A percentile compares a stretch with the other conserved stretches of the same genome.
These are phyloP conservation scores for Coemansia sp. DNA, from an alignment of 192 early-diverging fungal species.

Conservation along the genomic window DNA sequence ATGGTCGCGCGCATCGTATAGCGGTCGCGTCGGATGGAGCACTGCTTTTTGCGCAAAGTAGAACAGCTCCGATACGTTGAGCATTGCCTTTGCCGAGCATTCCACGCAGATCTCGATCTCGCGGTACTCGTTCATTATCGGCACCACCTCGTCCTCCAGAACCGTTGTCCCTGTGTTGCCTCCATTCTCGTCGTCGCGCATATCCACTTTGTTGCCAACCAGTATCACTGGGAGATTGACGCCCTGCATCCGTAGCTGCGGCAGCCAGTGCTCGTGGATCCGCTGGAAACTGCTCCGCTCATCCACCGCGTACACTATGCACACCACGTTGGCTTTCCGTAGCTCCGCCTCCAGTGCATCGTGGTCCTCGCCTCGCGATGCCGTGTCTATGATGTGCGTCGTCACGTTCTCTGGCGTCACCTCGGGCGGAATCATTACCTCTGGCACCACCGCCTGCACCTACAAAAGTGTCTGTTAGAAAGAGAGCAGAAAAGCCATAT, in stretches of 20 bases:
- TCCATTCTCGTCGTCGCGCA: conserved; percentile 70
- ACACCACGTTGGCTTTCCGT: conserved; percentile 96
- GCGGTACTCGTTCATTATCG: conserved; percentile 99
- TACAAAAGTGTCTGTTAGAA: background rate
- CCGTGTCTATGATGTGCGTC: conserved; percentile 97
- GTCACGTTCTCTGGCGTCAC: conserved; percentile 95
- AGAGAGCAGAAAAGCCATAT: too few relatives aligned
- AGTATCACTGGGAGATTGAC: conserved; percentile 94
- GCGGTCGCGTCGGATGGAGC: conserved; percentile 91
- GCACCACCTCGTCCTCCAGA: conserved; percentile 92
- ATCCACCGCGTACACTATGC: conserved; percentile 94
- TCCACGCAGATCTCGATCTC: conserved; percentile 99
- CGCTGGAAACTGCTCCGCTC: conserved; percentile 83
- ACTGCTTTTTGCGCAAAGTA: conserved; percentile 99
- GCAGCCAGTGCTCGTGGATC: conserved; percentile 88
- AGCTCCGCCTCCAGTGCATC: conserved; percentile 91
- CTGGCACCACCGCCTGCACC: conserved; percentile 94
- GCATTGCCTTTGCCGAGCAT: conserved; percentile 92
- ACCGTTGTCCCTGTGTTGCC: conserved; percentile 63
- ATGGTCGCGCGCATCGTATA: conserved; percentile 95
- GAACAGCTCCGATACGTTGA: conserved; percentile 99
- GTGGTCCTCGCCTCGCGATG: conserved; percentile 79
- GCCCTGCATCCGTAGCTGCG: conserved; percentile 87
- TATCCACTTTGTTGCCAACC: conserved; percentile 53
- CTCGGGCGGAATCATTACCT: conserved; percentile 99